These are phyloP conservation scores for Leucoagaricus sp. DNA, from an alignment of 1,284 basidiomycete genomes.

Conservation along the genomic window DNA sequence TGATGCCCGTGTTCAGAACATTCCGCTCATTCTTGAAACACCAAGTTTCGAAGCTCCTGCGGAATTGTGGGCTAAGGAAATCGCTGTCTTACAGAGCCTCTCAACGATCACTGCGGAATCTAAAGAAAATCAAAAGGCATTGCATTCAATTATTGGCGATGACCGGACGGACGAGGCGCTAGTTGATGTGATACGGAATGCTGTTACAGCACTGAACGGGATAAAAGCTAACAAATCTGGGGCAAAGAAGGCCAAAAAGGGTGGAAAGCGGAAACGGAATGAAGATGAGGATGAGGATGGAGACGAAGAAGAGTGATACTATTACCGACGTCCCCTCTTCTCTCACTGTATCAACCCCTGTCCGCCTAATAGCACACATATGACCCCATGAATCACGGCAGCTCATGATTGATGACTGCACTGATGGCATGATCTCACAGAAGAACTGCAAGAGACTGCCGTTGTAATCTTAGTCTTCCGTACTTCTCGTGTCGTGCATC, in stretches of 20 bases:
- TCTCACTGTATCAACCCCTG: too few relatives aligned
- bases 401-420: too few relatives aligned
- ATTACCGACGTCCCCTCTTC: too few relatives aligned
- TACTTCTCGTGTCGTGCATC: too few relatives aligned
- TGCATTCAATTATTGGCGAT: not conserved
- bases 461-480: too few relatives aligned
- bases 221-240: slow-evolving; percentile 20
- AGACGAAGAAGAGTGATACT: slow-evolving; percentile 15
- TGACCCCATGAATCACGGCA: too few relatives aligned
- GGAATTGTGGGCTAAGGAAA: slow-evolving; percentile 74
- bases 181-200: slow-evolving; percentile 32
- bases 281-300: slow-evolving; percentile 23
- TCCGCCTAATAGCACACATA: too few relatives aligned
- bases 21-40: slow-evolving; percentile 85
- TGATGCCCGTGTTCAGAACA: slow-evolving; percentile 66
- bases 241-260: slow-evolving; percentile 1
- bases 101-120: slow-evolving; percentile 29
- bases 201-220: slow-evolving; percentile 22
- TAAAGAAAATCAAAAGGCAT: slow-evolving; percentile 11
- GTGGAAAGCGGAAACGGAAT: slow-evolving; percentile 20
- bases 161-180: slow-evolving; percentile 6
- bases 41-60: slow-evolving; percentile 59
- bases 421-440: too few relatives aligned
- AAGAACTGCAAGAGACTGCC: too few relatives aligned
- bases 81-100: slow-evolving; percentile 56